Base-by-base conservation (phyloP, 2,329 filamentous ascomycete species). In the Apiospora marii region DNA sequence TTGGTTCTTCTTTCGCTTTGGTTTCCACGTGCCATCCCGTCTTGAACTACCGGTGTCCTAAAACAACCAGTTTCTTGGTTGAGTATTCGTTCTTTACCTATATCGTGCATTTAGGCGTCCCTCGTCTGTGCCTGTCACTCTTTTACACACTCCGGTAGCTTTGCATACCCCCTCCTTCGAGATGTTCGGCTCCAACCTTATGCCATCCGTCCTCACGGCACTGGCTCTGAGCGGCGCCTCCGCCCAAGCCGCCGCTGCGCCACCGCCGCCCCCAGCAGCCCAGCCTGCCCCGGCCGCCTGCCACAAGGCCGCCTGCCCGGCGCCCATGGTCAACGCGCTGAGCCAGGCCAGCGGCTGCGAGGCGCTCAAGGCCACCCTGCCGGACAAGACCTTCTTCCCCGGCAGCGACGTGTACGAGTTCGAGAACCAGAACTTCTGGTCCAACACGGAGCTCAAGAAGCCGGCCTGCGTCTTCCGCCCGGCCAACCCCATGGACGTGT, bases 391-490 rank as follows among this genome's bases (percentile, higher is more conserved):
- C 41, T 81, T 80, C 73, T 72, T 68, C 67, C 75, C 71, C 8
- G 71, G 73, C 43, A 75, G 71, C 58, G 46, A 58, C 3, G 79
- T 81, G 6, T 82, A 82, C 73, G 68, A 77, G 14, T 79, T 80
- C 69, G 80, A 82, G 73, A 71, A 76, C 41, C 73, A 77, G 68
- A 74, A 80, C 67, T 82, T 82, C 74, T 81, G 81, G 81, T 81
- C 81, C 16, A 81, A 81, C 73, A 82, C 80, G 14, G 79, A 82
- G 76, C 75, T 81, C 49, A 73, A 81, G 74, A 76, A 74, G 37
- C 80, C 81, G 5, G 76, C 74, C 12, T 82, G 81, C 67, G 78
- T 82, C n/a, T 81, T 81, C 73, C 80, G 81, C 24, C 81, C 81
- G 19, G 72, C 78, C 48, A 78, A 76, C 4, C 77, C 76, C 37